These are phyloP conservation scores for Sporothrix curviconia DNA, from an alignment of 2,329 filamentous ascomycete species.

Conservation along the genomic window DNA sequence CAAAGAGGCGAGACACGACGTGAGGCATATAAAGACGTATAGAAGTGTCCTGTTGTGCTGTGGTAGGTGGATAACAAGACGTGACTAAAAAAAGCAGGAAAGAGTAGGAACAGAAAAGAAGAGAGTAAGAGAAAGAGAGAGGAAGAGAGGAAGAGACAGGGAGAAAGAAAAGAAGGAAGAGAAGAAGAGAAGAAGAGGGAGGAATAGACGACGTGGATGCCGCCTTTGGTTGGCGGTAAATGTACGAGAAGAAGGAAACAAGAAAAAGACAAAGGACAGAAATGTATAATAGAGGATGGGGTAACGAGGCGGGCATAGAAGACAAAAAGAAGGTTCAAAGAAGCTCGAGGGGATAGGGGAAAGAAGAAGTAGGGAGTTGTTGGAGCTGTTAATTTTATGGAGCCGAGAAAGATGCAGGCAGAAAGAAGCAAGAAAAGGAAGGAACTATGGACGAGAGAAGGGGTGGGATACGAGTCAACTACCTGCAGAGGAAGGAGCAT, in stretches of 20 bases:
- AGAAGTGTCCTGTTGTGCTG: neutral
- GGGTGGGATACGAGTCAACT: neutral
- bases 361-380: neutral
- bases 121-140: too few species aligned
- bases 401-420: neutral
- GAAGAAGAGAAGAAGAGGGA: neutral
- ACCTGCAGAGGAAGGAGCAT: neutral
- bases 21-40: neutral
- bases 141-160: neutral
- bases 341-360: neutral
- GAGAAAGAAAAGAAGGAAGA: neutral
- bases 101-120: too few species aligned
- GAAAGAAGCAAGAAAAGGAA: neutral
- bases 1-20: neutral
- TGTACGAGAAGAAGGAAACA: neutral
- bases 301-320: neutral
- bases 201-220: neutral
- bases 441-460: neutral
- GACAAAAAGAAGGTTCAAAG: neutral
- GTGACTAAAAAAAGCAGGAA: too few species aligned
- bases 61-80: too few species aligned
- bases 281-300: too few species aligned
- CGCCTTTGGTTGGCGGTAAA: too few species aligned
- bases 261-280: too few species aligned
- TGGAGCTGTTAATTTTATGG: neutral